These are phyloP conservation scores for Saturnispora zaruensis DNA, from an alignment of 805 yeast species.

Conservation along the genomic window DNA sequence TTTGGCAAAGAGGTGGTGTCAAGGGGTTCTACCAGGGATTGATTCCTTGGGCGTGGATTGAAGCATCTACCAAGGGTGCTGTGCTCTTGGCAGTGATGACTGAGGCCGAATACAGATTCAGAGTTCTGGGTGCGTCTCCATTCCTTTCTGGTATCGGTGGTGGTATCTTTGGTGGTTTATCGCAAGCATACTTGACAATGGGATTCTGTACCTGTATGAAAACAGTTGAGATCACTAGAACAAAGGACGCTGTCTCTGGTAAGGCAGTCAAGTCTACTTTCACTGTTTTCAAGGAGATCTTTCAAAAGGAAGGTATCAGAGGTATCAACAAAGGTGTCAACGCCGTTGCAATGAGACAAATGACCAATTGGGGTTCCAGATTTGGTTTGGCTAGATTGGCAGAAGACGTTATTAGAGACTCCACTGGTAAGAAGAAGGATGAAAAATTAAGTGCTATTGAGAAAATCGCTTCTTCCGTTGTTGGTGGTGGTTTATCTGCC, in stretches of 20 bases:
- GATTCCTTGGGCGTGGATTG: slow-evolving; percentile 99
- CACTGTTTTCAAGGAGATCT: slow-evolving; percentile 81
- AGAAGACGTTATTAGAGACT: slow-evolving; percentile 68
- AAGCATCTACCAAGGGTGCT: slow-evolving; percentile 98
- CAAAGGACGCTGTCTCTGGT: slow-evolving; percentile 65
- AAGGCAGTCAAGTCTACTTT: slow-evolving; percentile 66
- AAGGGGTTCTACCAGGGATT: slow-evolving; percentile 93
- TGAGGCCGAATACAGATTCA: slow-evolving; percentile 79
- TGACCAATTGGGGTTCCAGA: slow-evolving; percentile 99
- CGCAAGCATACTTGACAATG: slow-evolving; percentile 93
- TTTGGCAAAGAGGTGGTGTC: slow-evolving; percentile 91
- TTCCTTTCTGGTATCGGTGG: slow-evolving; percentile 89
- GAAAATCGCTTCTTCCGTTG: slow-evolving; percentile 73
- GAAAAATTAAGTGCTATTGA: slow-evolving; percentile 64
- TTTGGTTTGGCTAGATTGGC: slow-evolving; percentile 89
- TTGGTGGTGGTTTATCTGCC: slow-evolving; percentile 96
- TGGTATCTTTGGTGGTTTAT: slow-evolving; percentile 93
- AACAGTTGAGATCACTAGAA: slow-evolving; percentile 93
- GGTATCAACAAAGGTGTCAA: slow-evolving; percentile 98
- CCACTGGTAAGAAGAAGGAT: slow-evolving; percentile 47
- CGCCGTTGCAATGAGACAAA: slow-evolving; percentile 97
- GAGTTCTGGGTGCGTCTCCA: slow-evolving; percentile 52
- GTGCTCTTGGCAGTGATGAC: slow-evolving; percentile 86
- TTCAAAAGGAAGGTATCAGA: slow-evolving; percentile 74
- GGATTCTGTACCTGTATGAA: slow-evolving; percentile 99